These are phyloP conservation scores for Lipomyces spencermartinsiae DNA, from an alignment of 805 yeast genomes.

Conservation along the genomic window DNA sequence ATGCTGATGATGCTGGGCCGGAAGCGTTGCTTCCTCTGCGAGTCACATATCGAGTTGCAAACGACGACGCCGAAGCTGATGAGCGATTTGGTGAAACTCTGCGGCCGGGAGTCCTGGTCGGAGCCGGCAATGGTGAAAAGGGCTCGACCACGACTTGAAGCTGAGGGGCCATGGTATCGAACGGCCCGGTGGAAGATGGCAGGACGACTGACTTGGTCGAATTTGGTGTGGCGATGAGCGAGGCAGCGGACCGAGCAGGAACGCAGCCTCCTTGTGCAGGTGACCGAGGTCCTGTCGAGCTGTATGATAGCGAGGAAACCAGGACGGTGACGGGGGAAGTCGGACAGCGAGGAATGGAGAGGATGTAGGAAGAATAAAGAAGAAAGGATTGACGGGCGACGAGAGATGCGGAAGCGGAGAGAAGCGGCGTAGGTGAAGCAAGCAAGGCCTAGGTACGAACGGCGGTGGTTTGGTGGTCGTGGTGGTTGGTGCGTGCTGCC, in stretches of 20 bases:
- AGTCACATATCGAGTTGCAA: slow-evolving; percentile 14
- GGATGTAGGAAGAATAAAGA: not conserved
- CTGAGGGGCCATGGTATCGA: slow-evolving; percentile 28
- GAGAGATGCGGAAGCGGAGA: not conserved
- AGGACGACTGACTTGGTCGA: not conserved
- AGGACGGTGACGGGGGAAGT: not conserved
- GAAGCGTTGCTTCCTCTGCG: slow-evolving; percentile 17
- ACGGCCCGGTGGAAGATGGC: slow-evolving; percentile 3
- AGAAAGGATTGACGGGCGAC: not conserved
- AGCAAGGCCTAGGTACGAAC: not conserved
- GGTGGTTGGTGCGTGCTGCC: slow-evolving; percentile 2
- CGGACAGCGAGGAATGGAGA: not conserved
- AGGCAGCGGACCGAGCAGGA: slow-evolving; percentile 5
- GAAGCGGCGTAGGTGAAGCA: not conserved
- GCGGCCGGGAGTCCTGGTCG: slow-evolving; percentile 27
- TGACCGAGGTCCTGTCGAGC: slow-evolving; percentile 1
- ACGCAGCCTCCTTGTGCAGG: not conserved
- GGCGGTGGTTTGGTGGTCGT: not conserved
- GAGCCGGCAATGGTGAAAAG: slow-evolving; percentile 31
- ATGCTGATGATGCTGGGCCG: not conserved
- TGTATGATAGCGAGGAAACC: not conserved
- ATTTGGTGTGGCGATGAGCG: not conserved
- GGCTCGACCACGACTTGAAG: slow-evolving; percentile 32
- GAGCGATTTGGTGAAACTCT: slow-evolving; percentile 29
- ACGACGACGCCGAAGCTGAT: slow-evolving; percentile 18